Percentiles rank a stretch among this genome's conserved stretches.
phyloP scores from a whole-genome alignment of 108 stramenopile genomes.

The Fistulifera pelliculosa region DNA sequence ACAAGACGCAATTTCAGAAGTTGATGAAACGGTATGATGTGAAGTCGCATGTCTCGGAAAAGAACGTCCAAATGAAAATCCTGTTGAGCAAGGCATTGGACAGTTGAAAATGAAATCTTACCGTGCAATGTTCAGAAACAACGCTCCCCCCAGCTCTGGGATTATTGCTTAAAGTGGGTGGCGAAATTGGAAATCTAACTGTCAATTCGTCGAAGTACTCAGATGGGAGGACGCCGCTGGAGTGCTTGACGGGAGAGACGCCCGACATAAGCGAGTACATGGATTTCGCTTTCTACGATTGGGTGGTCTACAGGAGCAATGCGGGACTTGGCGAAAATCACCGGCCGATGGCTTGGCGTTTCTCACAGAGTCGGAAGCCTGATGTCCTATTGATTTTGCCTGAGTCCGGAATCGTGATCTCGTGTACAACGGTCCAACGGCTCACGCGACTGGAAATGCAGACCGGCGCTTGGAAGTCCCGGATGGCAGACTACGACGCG shows the following conservation, averaged over 20 bases:
- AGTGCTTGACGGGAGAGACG: constrained; percentile 19
- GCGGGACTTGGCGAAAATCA: constrained; percentile 3
- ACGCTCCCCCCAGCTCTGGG: constrained; percentile 16
- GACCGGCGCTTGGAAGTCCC: neutral
- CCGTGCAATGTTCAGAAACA: constrained; percentile 5
- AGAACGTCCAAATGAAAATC: no score
- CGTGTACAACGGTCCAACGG: constrained; percentile 9
- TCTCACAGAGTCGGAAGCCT: constrained; percentile 14
- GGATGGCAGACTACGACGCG: constrained; percentile 6
- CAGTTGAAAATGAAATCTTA: neutral
- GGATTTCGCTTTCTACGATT: constrained; percentile 34
- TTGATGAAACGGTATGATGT: neutral
- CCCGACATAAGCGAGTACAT: constrained; percentile 29
- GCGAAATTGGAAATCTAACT: constrained; percentile 4
- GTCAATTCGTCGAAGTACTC: constrained; percentile 2
- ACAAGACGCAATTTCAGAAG: constrained; percentile 10
- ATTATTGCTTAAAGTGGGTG: constrained; percentile 11
- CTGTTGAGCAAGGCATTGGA: no score
- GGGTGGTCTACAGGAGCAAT: constrained; percentile 14
- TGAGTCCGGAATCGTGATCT: neutral
- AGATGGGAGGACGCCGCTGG: constrained; percentile 7
- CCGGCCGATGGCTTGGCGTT: constrained; percentile 19
- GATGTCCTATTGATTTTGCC: constrained; percentile 28
- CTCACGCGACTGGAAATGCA: constrained; percentile 9
- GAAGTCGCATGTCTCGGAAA: no score